Conservation (phyloP, 2,329 filamentous ascomycete species). For the Volutella citrinella region DNA sequence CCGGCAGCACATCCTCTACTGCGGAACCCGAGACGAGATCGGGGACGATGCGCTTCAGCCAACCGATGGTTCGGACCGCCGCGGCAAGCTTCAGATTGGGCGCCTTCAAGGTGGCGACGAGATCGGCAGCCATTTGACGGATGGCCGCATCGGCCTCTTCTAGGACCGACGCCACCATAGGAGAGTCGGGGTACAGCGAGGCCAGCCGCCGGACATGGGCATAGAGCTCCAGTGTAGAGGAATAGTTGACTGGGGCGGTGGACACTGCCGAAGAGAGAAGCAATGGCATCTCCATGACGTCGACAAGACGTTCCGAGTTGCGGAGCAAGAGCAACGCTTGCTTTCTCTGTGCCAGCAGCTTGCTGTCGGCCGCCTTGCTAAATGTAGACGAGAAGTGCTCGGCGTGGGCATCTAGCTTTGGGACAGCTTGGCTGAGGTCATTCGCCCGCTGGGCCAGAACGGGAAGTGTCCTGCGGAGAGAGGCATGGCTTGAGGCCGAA, state of each 20-base stretch:
- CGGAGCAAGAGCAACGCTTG: conserved; percentile 77
- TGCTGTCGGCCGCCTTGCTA: conserved; percentile 67
- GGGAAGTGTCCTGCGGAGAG: conserved; percentile 70
- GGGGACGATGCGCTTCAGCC: conserved; percentile 82
- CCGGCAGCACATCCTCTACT: conserved; percentile 68
- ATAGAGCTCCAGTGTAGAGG: conserved; percentile 85
- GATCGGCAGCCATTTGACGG: conserved; percentile 80
- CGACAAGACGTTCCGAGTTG: conserved; percentile 85
- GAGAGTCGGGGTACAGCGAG: conserved; percentile 75
- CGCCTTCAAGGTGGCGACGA: conserved; percentile 73
- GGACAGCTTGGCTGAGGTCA: conserved; percentile 69
- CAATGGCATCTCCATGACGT: conserved; percentile 86
- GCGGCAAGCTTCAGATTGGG: conserved; percentile 83
- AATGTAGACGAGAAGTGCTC: conserved; percentile 81
- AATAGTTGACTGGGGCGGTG: conserved; percentile 68
- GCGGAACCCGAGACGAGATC: conserved; percentile 52
- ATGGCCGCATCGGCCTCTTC: conserved; percentile 82
- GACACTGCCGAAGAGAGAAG: conserved; percentile 78
- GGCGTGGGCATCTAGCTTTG: conserved; percentile 74
- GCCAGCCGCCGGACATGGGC: conserved; percentile 89
- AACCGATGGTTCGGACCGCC: conserved; percentile 86
- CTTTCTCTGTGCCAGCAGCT: conserved; percentile 70
- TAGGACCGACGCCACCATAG: conserved; percentile 69
- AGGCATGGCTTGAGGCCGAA: conserved; percentile 74
- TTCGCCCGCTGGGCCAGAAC: conserved; percentile 62